Percentiles rank a stretch among this genome's conserved stretches.
These are phyloP conservation scores for Hemisphaericaspora xylofermentans DNA, from an alignment of 1,139 yeast genomes.

Conservation along the genomic window DNA sequence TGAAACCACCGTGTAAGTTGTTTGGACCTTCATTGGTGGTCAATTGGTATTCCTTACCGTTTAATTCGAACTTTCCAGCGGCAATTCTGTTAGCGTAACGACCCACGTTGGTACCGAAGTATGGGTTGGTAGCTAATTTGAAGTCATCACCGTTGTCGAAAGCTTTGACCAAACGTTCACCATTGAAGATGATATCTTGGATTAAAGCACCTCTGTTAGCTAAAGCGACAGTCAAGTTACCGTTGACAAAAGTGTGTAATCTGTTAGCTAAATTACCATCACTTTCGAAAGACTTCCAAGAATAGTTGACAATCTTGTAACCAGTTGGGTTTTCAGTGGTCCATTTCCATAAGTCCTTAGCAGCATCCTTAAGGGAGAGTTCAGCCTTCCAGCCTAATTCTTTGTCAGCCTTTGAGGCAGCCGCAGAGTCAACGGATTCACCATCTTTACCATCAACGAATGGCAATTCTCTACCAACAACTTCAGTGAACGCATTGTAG, in stretches of 20 bases:
- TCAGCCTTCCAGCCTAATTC: slow-evolving; percentile 70
- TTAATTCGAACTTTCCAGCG: slow-evolving; percentile 42
- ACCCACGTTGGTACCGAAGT: slow-evolving; percentile 64
- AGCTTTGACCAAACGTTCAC: slow-evolving; percentile 32
- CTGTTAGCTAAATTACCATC: slow-evolving; percentile 31
- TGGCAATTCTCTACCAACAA: slow-evolving; percentile 68
- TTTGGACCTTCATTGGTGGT: slow-evolving; percentile 42
- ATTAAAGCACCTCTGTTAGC: slow-evolving; percentile 55
- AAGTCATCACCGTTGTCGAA: slow-evolving; percentile 39
- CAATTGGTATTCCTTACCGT: slow-evolving; percentile 40
- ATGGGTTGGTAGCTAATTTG: slow-evolving; percentile 41
- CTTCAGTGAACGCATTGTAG: slow-evolving; percentile 62
- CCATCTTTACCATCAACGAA: slow-evolving; percentile 73
- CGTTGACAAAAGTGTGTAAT: slow-evolving; percentile 37
- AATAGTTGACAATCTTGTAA: slow-evolving; percentile 41
- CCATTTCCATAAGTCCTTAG: slow-evolving; percentile 79
- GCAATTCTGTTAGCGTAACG: slow-evolving; percentile 62
- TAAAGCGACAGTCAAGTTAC: slow-evolving; percentile 41
- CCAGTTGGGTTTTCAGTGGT: slow-evolving; percentile 69
- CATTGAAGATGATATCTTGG: slow-evolving; percentile 40
- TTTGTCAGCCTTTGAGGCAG: slow-evolving; percentile 61
- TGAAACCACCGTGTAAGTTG: slow-evolving; percentile 53
- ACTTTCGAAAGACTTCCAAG: slow-evolving; percentile 32
- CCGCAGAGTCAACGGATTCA: slow-evolving; percentile 74
- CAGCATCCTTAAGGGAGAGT: slow-evolving; percentile 59